These are phyloP conservation scores for Pythium rishiriense DNA, from an alignment of 352 stramenopile species.

Conservation along the genomic window DNA sequence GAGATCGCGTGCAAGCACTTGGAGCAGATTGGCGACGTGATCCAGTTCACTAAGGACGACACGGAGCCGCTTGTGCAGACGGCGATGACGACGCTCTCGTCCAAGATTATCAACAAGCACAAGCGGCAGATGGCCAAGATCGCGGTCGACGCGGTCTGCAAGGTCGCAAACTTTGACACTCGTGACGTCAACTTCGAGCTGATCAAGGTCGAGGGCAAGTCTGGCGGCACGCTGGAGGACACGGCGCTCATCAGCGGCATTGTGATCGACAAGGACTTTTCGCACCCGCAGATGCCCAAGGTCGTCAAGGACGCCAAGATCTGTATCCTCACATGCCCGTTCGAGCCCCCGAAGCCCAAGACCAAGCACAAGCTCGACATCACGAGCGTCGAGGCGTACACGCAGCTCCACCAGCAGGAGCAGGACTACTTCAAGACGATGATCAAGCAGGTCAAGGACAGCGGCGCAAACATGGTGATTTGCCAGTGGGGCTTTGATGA, in stretches of 20 bases:
- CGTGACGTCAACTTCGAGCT: conserved; percentile 99
- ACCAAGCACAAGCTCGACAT: conserved; percentile 99
- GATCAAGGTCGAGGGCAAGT: conserved; percentile 99
- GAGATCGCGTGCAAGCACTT: conserved; percentile 96
- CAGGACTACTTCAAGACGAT: conserved; percentile 99
- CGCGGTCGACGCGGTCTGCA: conserved; percentile 97
- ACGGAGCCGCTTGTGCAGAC: conserved; percentile 95
- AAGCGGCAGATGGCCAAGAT: conserved; percentile 99
- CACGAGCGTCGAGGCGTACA: conserved; percentile 96
- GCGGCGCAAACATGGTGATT: conserved; percentile 98
- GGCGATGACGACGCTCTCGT: conserved; percentile 98
- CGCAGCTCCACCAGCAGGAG: conserved; percentile 96
- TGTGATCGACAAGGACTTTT: conserved; percentile 99
- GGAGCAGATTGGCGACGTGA: conserved; percentile 93
- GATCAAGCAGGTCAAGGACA: conserved; percentile 99
- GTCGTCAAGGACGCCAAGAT: conserved; percentile 97
- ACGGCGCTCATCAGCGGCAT: conserved; percentile 98
- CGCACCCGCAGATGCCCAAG: conserved; percentile 99
- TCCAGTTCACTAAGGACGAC: conserved; percentile 96
- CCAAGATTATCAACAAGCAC: conserved; percentile 99
- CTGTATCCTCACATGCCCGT: conserved; percentile 98
- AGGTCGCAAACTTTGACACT: conserved; percentile 98
- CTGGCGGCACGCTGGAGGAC: conserved; percentile 96
- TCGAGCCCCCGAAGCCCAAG: conserved; percentile 99
- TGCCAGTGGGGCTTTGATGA: conserved; percentile 99